Evolutionary conservation across 2,329 filamentous ascomycete genomes (phyloP), one percentile per base, ranked within the genome.

Genomic region (Fusarium sp.): DNA sequence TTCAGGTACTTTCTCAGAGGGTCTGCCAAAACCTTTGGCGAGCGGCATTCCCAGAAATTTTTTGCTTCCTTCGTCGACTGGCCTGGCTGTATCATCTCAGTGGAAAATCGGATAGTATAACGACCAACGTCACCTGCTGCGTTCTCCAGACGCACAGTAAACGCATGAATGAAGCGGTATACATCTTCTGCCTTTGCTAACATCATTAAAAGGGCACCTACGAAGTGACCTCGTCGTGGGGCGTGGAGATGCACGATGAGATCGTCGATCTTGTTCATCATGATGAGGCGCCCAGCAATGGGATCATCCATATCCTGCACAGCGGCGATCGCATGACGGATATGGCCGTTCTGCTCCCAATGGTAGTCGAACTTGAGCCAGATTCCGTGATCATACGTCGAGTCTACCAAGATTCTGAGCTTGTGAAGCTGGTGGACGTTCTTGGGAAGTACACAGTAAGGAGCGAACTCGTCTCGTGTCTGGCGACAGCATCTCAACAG

Each of bases 41-140:
- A 14, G 4, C 62, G 50, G 4, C 54, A 70, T 38, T 67, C 63
- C 63, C 62, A 70, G 18, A 70, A 70, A 24, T 62, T 63, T 53
- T 66, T 63, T n/a, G 48, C 28, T 15, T 69, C 52, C 7, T 51
- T 58, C 7, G 11, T 17, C 6, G 57, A 50, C 39, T 69, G 67
- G 7, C 53, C 31, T 1, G 49, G 34, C 40, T 58, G 48, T 6
- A 20, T 10, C 11, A 6, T 9, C 31, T 67, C 62, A 5, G 66
- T 67, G 3, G 46, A 33, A 9, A 69, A 70, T 2, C 3, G 22
- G 43, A 67, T 40, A 1, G 43, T 62, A 43, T 63, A 17, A 8
- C n/a, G 44, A 22, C 49, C 34, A 9, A 51, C 17, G 14, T 39
- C 28, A 7, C 15, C 11, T 7, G 17, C 10, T 13, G 26, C 34